A percentile compares a stretch with the other conserved stretches of the same genome.
phyloP scores from a whole-genome alignment of 306 rosid species.

The Notholithocarpus densiflorus region DNA sequence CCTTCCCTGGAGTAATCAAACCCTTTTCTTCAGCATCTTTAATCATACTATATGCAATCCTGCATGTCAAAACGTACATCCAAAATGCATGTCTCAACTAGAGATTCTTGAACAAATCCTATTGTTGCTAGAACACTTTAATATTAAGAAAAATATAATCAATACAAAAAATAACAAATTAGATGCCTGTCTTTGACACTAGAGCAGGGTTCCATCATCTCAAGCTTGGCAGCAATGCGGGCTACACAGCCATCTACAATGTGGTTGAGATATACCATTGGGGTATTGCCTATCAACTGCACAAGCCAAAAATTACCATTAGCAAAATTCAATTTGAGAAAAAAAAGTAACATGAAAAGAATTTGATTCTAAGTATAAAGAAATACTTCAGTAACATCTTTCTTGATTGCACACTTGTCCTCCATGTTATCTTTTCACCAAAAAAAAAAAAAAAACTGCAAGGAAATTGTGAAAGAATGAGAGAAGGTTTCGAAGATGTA shows the following conservation, averaged over 20 bases:
- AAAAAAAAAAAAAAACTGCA: conserved; percentile 3
- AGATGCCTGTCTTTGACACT: conserved; percentile 72
- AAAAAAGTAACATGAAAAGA: background rate
- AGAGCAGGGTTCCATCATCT: conserved; percentile 56
- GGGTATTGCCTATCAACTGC: too few species aligned
- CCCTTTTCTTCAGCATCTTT: conserved; percentile 84
- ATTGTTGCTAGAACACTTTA: conserved; percentile 3
- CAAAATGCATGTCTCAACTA: background rate
- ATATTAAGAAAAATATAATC: background rate
- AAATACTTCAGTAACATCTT: conserved; percentile 71
- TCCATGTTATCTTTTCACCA: conserved; percentile 42
- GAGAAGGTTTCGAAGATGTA: background rate
- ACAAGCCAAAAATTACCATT: conserved; percentile 42
- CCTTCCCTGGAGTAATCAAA: conserved; percentile 83
- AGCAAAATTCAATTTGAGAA: conserved; percentile 32
- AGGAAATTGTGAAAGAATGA: background rate
- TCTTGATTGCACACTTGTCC: conserved; percentile 20
- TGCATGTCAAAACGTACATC: conserved; percentile 24
- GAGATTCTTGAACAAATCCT: background rate
- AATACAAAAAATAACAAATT: background rate
- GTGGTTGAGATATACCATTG: too few species aligned
- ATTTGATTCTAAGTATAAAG: background rate
- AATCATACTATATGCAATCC: conserved; percentile 83
- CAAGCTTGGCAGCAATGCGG: too few species aligned
- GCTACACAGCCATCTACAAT: too few species aligned